These are phyloP conservation scores for Aristolochia fimbriata DNA, from an alignment of 164 flowering plant species.

Conservation along the genomic window DNA sequence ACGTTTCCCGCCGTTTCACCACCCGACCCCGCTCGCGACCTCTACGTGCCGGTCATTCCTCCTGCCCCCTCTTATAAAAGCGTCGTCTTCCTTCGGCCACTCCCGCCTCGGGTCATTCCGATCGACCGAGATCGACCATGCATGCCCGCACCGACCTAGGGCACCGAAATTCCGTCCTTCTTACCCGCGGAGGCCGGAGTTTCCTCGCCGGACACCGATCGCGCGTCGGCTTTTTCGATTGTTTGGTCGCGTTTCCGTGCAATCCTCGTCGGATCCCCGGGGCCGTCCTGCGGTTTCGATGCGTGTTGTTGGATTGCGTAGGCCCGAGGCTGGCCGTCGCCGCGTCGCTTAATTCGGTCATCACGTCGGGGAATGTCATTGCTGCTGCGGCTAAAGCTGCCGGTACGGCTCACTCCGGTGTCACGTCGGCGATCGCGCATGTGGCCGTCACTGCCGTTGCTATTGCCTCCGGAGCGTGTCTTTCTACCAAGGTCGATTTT, in stretches of 20 bases:
- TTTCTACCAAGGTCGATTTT: constrained; percentile 84
- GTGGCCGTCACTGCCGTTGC: constrained; percentile 90
- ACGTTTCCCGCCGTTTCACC: neutral
- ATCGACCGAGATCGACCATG: neutral
- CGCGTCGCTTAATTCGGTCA: constrained; percentile 30
- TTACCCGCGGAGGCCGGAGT: neutral
- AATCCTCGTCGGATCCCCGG: constrained; percentile 3
- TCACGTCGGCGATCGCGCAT: constrained; percentile 68
- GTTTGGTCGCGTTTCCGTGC: neutral
- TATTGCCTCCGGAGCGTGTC: constrained; percentile 92
- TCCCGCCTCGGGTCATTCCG: neutral
- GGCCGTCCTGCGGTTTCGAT: constrained; percentile 9
- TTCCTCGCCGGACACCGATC: neutral
- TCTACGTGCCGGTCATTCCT: neutral
- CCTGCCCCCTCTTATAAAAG: neutral
- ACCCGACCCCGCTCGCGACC: neutral
- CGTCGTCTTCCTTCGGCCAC: neutral
- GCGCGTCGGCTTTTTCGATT: neutral
- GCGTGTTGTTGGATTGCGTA: constrained; percentile 21
- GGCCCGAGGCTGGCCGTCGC: constrained; percentile 23
- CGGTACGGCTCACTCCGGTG: constrained; percentile 67
- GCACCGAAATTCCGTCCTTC: constrained; percentile 1
- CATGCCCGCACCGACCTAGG: constrained; percentile 4
- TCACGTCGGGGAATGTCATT: constrained; percentile 42
- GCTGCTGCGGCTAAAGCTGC: constrained; percentile 55